These are phyloP conservation scores for Nyssa sinensis DNA, from an alignment of 148 eudicot species.

Conservation along the genomic window DNA sequence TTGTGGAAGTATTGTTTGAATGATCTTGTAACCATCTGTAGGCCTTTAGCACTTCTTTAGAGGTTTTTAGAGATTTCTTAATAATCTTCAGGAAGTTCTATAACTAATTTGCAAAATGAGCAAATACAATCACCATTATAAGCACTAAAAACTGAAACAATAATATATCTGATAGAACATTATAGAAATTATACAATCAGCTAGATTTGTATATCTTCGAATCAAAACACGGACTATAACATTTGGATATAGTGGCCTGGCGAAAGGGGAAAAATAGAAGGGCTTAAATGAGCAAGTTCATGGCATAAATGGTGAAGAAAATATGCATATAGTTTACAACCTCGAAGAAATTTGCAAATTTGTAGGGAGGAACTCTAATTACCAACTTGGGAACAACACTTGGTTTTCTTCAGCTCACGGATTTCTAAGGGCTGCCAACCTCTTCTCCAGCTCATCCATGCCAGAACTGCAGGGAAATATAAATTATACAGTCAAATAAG, in stretches of 20 bases:
- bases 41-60: too few relatives aligned
- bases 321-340: neutral
- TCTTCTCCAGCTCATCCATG: constrained; percentile 74
- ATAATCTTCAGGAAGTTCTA: too few relatives aligned
- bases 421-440: constrained; percentile 88
- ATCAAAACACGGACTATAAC: neutral
- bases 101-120: too few relatives aligned
- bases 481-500: neutral
- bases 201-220: neutral
- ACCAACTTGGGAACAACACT: neutral
- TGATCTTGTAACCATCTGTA: too few relatives aligned
- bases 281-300: neutral
- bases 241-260: too few relatives aligned
- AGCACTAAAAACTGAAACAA: neutral
- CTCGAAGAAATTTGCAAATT: neutral
- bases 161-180: neutral
- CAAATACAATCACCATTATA: too few relatives aligned
- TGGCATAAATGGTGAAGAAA: neutral
- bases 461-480: constrained; percentile 48
- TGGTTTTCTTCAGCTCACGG: constrained; percentile 30
- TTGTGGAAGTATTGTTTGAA: too few relatives aligned
- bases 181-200: neutral
- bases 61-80: too few relatives aligned
- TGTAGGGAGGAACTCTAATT: neutral
- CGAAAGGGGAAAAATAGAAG: too few relatives aligned